Evolutionary conservation across 768 basidiomycete species (phyloP).

Genomic region (Suillus subalutaceus): DNA sequence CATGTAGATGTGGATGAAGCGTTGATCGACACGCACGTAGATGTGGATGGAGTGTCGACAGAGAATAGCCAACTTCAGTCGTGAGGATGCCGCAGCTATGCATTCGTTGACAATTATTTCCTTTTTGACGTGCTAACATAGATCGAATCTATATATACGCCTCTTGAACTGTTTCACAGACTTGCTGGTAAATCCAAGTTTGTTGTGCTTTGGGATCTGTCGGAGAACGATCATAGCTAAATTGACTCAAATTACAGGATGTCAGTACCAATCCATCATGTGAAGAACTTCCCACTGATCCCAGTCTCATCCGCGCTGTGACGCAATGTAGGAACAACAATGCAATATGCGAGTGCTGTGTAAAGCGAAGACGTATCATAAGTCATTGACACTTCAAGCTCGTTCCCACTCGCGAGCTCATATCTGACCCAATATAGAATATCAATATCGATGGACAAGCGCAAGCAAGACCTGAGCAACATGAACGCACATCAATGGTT

Average conservation of each 20-base stretch:
- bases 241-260: neutral
- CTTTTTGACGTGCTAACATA: neutral
- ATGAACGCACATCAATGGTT: neutral
- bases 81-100: neutral
- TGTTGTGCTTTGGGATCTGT: neutral
- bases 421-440: neutral
- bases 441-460: neutral
- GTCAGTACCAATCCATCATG: neutral
- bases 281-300: neutral
- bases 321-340: neutral
- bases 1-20: too few species aligned
- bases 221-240: neutral
- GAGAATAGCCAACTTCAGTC: neutral
- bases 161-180: neutral
- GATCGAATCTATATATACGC: neutral
- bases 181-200: neutral
- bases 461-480: neutral
- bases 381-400: neutral
- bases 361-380: neutral
- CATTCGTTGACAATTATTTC: neutral
- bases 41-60: too few species aligned
- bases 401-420: neutral
- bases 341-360: slow-evolving; percentile 6
- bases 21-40: neutral
- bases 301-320: neutral